Conservation (phyloP, 2,329 filamentous ascomycete species). For the Aspergillus fischeri region DNA sequence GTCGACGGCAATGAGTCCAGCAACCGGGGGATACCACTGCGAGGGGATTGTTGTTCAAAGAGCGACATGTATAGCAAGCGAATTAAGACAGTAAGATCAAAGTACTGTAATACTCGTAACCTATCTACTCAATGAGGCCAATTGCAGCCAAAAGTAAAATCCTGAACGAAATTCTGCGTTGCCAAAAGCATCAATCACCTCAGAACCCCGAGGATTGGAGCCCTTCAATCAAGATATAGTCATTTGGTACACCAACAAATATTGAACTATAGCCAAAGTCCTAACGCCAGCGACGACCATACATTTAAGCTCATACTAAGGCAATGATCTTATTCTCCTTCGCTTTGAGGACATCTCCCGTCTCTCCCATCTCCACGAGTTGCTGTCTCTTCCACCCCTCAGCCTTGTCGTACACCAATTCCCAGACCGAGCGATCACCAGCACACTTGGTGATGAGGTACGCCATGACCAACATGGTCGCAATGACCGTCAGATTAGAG, state of each 20-base stretch:
- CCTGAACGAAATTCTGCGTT: no score
- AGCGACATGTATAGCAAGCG: no score
- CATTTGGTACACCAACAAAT: no score
- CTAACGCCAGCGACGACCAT: neutral
- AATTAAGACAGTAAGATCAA: no score
- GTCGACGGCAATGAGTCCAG: no score
- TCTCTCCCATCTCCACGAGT: neutral
- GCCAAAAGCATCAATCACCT: no score
- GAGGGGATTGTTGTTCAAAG: no score
- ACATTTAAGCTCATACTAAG: neutral
- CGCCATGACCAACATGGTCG: slow-evolving; percentile 14
- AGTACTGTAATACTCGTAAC: no score
- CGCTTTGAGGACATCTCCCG: neutral
- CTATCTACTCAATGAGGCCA: no score
- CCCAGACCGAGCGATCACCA: slow-evolving; percentile 8
- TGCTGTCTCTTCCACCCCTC: slow-evolving; percentile 7
- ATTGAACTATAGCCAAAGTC: neutral
- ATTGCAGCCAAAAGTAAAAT: no score
- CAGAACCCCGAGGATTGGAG: neutral
- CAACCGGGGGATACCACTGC: no score
- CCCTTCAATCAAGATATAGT: neutral
- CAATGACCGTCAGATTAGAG: slow-evolving; percentile 1
- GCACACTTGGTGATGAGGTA: slow-evolving; percentile 5
- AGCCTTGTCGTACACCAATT: slow-evolving; percentile 16
- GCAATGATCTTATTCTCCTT: neutral